Evolutionary conservation across 306 rosid species (phyloP), one percentile per base, ranked within the genome.

Genomic region (Sechiopsis laciniata): DNA sequence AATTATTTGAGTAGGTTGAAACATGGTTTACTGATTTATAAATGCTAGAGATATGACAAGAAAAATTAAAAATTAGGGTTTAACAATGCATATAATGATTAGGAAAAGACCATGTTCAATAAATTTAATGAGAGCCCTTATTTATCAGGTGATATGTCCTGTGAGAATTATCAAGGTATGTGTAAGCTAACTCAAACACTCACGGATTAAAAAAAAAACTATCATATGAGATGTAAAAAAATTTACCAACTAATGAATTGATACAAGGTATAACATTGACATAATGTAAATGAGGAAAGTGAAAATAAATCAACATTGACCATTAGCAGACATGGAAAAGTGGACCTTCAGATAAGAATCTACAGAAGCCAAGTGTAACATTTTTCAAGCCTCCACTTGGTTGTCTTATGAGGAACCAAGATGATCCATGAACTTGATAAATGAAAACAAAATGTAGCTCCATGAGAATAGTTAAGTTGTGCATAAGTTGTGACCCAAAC

Each of bases 361-460:
- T 70, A 32, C 37, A 32, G 37, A 46, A 67, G 19, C 17, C 0
- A 67, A 48, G 35, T 46, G n/a, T 48, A 5, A 0, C 45, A 2
- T 17, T 9, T 40, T 45, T 66, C 54, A 67, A 67, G 46, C 56
- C 57, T 70, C 59, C 74, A 51, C 60, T 70, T 70, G 74, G 0
- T 70, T 70, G 60, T 70, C 2, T 70, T 51, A 69, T 24, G 58
- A 22, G 74, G 57, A 53, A 45, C 42, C 59, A 48, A 12, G 17
- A 50, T 69, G 58, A 48, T 40, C 22, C 22, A 52, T 15, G 60
- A 24, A 51, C 60, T 15, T 48, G 74, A 70, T 70, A 22, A 52
- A 70, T 70, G 16, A 51, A 48, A 15, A 70, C 20, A 70, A 22
- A 70, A 52, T 15, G 15, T 14, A 51, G 8, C 8, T 35, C 6